phyloP scores from a whole-genome alignment of 768 basidiomycete genomes.

The Xerocomellus dryophilus region DNA sequence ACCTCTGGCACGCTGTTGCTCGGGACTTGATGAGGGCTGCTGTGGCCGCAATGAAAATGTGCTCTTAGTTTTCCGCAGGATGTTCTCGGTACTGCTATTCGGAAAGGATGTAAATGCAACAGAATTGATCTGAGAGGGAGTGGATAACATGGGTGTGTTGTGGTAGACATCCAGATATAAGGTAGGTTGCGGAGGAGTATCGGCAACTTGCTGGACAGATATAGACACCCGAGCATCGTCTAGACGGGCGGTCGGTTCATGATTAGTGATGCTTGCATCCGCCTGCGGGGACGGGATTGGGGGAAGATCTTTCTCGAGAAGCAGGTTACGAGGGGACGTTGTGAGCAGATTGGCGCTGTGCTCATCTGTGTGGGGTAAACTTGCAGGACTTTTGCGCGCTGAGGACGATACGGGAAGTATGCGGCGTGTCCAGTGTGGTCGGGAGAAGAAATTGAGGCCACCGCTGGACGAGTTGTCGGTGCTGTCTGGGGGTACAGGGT shows the following conservation, averaged over 20 bases:
- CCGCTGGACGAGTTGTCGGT: slow-evolving; percentile 37
- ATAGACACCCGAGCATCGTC: slow-evolving; percentile 14
- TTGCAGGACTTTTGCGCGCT: slow-evolving; percentile 31
- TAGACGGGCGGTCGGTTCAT: not conserved
- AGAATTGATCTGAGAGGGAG: slow-evolving; percentile 47
- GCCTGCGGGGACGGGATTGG: slow-evolving; percentile 36
- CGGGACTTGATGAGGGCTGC: slow-evolving; percentile 10
- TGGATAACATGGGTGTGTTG: slow-evolving; percentile 43
- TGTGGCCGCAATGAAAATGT: slow-evolving; percentile 33
- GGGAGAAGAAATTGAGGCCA: slow-evolving; percentile 55
- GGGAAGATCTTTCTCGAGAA: slow-evolving; percentile 48
- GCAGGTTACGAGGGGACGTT: slow-evolving; percentile 4
- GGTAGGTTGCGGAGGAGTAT: slow-evolving; percentile 49
- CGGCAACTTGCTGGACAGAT: slow-evolving; percentile 18
- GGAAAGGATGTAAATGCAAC: slow-evolving; percentile 40
- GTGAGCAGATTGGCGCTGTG: slow-evolving; percentile 23
- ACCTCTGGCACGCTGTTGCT: slow-evolving; percentile 45
- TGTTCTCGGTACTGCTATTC: slow-evolving; percentile 11
- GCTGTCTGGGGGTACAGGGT: slow-evolving; percentile 41
- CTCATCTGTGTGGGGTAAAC: slow-evolving; percentile 20
- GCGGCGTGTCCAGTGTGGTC: slow-evolving; percentile 64
- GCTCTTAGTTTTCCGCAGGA: slow-evolving; percentile 53
- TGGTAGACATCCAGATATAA: slow-evolving; percentile 59
- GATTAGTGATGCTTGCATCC: not conserved
- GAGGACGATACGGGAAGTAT: slow-evolving; percentile 32